Evolutionary conservation across 2,329 filamentous ascomycete species (phyloP).

Genomic region (Cercospora sesami): DNA sequence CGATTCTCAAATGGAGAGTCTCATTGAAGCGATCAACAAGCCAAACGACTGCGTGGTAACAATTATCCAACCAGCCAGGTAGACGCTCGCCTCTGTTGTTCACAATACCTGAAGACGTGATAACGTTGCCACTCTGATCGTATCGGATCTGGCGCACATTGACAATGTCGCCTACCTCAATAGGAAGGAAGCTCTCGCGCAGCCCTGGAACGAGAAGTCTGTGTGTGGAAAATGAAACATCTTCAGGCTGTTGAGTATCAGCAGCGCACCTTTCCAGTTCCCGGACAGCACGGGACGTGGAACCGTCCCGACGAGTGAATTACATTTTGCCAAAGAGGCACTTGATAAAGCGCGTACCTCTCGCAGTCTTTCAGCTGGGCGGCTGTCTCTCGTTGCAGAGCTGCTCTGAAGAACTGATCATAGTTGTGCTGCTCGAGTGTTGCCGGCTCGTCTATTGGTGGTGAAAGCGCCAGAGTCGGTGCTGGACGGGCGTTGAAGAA

Average conservation of each 20-base stretch:
- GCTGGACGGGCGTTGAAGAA: slow-evolving; percentile 1
- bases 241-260: slow-evolving; percentile 7
- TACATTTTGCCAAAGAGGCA: slow-evolving; percentile 9
- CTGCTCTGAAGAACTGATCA: slow-evolving; percentile 6
- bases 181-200: slow-evolving; percentile 25
- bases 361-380: slow-evolving; percentile 26
- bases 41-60: slow-evolving; percentile 30
- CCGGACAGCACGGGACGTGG: not conserved
- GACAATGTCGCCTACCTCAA: slow-evolving; percentile 32
- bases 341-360: slow-evolving; percentile 28
- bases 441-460: not conserved
- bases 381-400: slow-evolving; percentile 21
- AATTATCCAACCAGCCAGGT: slow-evolving; percentile 13
- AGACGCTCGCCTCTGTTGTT: slow-evolving; percentile 3
- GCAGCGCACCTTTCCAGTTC: not conserved
- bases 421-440: slow-evolving; percentile 2
- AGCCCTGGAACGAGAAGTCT: slow-evolving; percentile 29
- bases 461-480: not conserved
- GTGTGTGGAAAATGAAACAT: slow-evolving; percentile 20
- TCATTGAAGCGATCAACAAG: slow-evolving; percentile 29
- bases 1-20: slow-evolving; percentile 24
- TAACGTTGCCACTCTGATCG: slow-evolving; percentile 14
- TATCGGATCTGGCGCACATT: slow-evolving; percentile 29
- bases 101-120: slow-evolving; percentile 7
- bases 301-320: not conserved